These are phyloP conservation scores for Stramenopiles sp. DNA, from an alignment of 352 stramenopile genomes.

Conservation along the genomic window DNA sequence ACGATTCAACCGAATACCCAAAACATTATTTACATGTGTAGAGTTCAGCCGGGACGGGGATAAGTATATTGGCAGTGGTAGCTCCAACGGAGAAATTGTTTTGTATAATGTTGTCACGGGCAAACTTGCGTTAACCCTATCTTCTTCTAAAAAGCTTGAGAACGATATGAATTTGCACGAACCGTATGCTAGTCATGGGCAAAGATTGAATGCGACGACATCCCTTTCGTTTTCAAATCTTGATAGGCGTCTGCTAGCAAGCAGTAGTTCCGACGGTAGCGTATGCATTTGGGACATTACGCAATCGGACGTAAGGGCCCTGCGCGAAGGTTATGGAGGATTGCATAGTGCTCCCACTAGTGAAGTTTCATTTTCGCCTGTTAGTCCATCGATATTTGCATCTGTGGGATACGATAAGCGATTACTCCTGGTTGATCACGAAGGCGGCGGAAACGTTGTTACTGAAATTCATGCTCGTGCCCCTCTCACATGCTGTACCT, in stretches of 20 bases:
- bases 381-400: slow-evolving; percentile 3
- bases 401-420: slow-evolving; percentile 7
- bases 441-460: background rate
- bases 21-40: background rate
- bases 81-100: slow-evolving; percentile 2
- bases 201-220: background rate
- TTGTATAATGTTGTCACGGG: slow-evolving; percentile 7
- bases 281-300: slow-evolving; percentile 10
- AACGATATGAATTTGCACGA: background rate
- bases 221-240: slow-evolving; percentile 9
- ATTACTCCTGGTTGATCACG: background rate
- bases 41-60: slow-evolving; percentile 6
- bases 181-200: background rate
- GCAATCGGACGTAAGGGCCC: background rate
- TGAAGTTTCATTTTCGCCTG: background rate
- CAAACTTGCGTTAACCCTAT: background rate
- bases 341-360: background rate
- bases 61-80: slow-evolving; percentile 4
- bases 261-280: background rate
- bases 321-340: background rate
- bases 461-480: background rate
- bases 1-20: too few relatives aligned
- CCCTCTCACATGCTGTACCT: background rate
- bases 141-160: background rate
- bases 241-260: background rate